Evolutionary conservation across 805 yeast species (phyloP).

Genomic region (Metschnikowia chrysomelidarum): DNA sequence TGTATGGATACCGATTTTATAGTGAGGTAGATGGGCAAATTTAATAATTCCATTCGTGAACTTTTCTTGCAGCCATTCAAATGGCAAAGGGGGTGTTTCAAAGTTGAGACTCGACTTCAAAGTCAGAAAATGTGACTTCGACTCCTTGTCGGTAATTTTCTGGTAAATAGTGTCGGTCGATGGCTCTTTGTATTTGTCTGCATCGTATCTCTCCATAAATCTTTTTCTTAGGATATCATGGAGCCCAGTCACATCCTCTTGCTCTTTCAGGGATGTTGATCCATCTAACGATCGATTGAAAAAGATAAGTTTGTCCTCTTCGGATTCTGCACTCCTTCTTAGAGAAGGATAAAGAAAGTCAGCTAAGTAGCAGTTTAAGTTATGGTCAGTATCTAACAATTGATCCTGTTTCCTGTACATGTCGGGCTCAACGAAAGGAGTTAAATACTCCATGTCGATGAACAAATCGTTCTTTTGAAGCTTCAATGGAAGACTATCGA

Average conservation of each 20-base stretch:
- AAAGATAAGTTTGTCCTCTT: slow-evolving; percentile 7
- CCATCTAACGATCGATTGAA: slow-evolving; percentile 3
- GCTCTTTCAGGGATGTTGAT: background rate
- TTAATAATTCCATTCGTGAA: slow-evolving; percentile 36
- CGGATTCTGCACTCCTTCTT: background rate
- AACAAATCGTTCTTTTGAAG: slow-evolving; percentile 46
- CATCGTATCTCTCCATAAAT: slow-evolving; percentile 1
- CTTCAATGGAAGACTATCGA: slow-evolving; percentile 55
- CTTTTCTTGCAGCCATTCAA: slow-evolving; percentile 20
- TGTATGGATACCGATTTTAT: slow-evolving; percentile 36
- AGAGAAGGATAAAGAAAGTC: slow-evolving; percentile 27
- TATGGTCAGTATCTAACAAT: slow-evolving; percentile 32
- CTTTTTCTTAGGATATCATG: slow-evolving; percentile 3
- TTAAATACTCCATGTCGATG: slow-evolving; percentile 53
- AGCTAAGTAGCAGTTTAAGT: slow-evolving; percentile 26
- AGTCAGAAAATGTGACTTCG: slow-evolving; percentile 1
- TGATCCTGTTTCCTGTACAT: slow-evolving; percentile 41
- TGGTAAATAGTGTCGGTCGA: slow-evolving; percentile 3
- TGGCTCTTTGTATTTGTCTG: slow-evolving; percentile 6
- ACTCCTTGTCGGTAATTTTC: slow-evolving; percentile 2
- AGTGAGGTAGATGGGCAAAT: slow-evolving; percentile 22
- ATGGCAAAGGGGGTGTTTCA: background rate
- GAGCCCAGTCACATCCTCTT: background rate
- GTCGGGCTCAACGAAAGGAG: slow-evolving; percentile 42
- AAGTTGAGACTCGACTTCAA: slow-evolving; percentile 1